Evolutionary conservation across 2,329 filamentous ascomycete species (phyloP), one percentile per base, ranked within the genome.

Genomic region (Cladosporium oxysporum): DNA sequence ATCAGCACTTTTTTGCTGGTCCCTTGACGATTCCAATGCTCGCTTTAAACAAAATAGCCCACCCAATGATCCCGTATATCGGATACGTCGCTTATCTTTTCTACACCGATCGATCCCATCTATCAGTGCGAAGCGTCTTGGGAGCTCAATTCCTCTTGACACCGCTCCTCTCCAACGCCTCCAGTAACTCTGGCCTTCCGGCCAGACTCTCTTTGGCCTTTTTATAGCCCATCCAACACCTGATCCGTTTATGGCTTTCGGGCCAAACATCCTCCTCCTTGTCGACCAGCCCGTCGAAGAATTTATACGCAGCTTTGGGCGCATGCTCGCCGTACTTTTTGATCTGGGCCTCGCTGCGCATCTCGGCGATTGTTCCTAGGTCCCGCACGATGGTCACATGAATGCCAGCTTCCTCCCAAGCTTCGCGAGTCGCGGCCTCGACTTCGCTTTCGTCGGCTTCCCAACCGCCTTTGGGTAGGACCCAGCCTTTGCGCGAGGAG

Each of bases 321-420:
- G 92, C 85, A 59, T 83, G 77, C 7, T 68, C 58, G 31, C 74
- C 72, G 66, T 76, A 70, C 67, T 77, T 76, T 33, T 71, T 70
- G 65, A 77, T 75, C 67, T 73, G 69, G 23, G 72, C 67, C 60
- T 75, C 74, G n/a, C 70, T 73, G 66, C 93, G 88, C 77, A 88
- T 91, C 80, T 99, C 95, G 64, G 89, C 83, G 72, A 99, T 96
- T 70, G 90, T 86, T 69, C 93, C 93, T 60, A 99, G 85, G 78
- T 97, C 92, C 77, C 90, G 90, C 73, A 90, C 89, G 78, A 97
- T 89, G 66, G 87, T 90, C 79, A 94, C 91, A 73, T 91, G 84
- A 75, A 98, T 96, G 74, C 95, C 95, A 50, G 93, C 95, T 82
- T 98, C 95, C 82, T 98, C 95, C 95, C 95, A 98, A 68, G 95